These are phyloP conservation scores for Ilex aquifolium DNA, from an alignment of 257 asterid species.

Conservation along the genomic window DNA sequence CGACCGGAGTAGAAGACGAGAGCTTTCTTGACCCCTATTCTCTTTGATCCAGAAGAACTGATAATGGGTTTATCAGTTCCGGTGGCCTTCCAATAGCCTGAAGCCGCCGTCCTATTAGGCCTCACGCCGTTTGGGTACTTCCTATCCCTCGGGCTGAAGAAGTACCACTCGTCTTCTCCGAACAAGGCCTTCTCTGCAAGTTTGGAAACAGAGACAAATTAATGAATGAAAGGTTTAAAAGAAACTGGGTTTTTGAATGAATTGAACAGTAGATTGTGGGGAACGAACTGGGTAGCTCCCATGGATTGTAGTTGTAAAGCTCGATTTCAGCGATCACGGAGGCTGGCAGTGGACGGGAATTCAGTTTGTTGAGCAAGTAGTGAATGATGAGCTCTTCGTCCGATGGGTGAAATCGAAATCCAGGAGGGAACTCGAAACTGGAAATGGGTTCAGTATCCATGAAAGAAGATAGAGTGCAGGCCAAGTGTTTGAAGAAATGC, in stretches of 20 bases:
- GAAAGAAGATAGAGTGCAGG: background rate
- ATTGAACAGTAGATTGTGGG: background rate
- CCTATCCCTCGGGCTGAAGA: slow-evolving; percentile 61
- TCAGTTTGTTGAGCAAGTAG: slow-evolving; percentile 46
- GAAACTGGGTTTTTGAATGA: background rate
- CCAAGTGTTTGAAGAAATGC: no score
- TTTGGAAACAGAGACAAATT: no score
- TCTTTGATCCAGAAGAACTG: slow-evolving; percentile 31
- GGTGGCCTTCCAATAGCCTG: slow-evolving; percentile 72
- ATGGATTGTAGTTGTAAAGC: slow-evolving; percentile 51
- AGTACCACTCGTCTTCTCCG: slow-evolving; percentile 61
- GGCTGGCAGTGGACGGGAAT: slow-evolving; percentile 42
- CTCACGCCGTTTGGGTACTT: slow-evolving; percentile 65
- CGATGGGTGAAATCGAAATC: slow-evolving; percentile 59
- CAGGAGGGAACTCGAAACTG: slow-evolving; percentile 45
- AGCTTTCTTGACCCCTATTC: slow-evolving; percentile 52
- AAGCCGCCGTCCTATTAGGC: slow-evolving; percentile 48
- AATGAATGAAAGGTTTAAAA: no score
- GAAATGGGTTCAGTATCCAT: slow-evolving; percentile 26
- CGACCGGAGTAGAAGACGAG: slow-evolving; percentile 58
- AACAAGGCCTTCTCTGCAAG: slow-evolving; percentile 37
- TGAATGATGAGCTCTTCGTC: slow-evolving; percentile 52
- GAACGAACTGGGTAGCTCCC: slow-evolving; percentile 63
- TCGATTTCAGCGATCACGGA: slow-evolving; percentile 45
- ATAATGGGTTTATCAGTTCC: slow-evolving; percentile 49